phyloP scores from a whole-genome alignment of 371 early-diverging fungal species.

The Apophysomyces sp. region DNA sequence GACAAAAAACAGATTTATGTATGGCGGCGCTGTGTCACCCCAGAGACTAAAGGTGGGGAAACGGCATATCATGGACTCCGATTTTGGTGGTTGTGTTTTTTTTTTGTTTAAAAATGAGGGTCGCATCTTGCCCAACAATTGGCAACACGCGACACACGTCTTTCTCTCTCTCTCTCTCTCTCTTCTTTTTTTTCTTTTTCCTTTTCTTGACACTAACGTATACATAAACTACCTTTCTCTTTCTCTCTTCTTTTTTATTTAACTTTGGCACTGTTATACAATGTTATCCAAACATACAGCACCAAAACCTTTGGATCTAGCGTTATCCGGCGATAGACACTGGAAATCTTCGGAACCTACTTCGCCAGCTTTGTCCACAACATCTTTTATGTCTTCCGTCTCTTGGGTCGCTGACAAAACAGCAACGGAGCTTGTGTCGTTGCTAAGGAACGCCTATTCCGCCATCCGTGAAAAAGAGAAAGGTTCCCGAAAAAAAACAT shows the following conservation, averaged over 20 bases:
- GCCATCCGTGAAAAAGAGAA: slow-evolving; percentile 29
- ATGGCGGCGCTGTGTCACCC: slow-evolving; percentile 1
- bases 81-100: slow-evolving; percentile 7
- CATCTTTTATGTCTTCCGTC: slow-evolving; percentile 15
- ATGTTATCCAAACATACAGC: slow-evolving; percentile 1
- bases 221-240: not conserved
- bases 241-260: not conserved
- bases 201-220: not conserved
- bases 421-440: slow-evolving; percentile 15
- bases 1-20: not conserved
- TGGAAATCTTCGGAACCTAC: slow-evolving; percentile 9
- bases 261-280: not conserved
- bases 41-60: not conserved
- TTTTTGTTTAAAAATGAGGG: slow-evolving; percentile 5
- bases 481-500: slow-evolving; percentile 12
- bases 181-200: slow-evolving; percentile 3
- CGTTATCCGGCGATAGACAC: not conserved
- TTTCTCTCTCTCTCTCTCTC: slow-evolving; percentile 3
- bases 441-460: slow-evolving; percentile 22
- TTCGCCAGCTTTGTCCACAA: slow-evolving; percentile 15
- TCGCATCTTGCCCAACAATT: slow-evolving; percentile 6
- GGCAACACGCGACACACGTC: slow-evolving; percentile 4
- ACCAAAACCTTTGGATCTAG: not conserved
- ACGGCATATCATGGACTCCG: slow-evolving; percentile 2
- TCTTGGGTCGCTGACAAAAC: slow-evolving; percentile 20